Base-by-base conservation (phyloP, 768 basidiomycete species). In the Tylopilus rubrobrunneus region DNA sequence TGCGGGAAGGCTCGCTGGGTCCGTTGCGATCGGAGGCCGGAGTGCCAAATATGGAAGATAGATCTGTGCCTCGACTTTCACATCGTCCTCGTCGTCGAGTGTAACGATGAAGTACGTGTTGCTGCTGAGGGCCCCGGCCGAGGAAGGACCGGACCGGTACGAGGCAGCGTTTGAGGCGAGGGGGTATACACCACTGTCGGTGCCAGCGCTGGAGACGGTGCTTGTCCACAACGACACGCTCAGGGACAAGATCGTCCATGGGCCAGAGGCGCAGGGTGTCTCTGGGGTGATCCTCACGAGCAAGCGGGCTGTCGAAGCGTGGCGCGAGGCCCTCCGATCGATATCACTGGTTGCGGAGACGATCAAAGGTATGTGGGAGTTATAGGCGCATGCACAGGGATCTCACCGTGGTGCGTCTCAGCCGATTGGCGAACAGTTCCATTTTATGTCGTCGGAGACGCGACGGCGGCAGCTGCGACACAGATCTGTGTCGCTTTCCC, bases 251-350 rank as follows among this genome's bases (percentile, higher is more conserved):
- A 25, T 25, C 25, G 5, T 25, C 25, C 25, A 25, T 25, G 80
- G 79, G 1, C 76, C 80, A 2, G 31, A 43, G 1, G 48, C 23
- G 2, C 56, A 65, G 19, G 59, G 55, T 19, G 71, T 79, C 53
- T 68, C 67, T 7, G 92, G 86, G 6, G 85, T 92, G 7, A 78
- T 94, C 45, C 62, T 94, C 21, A 96, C 92, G 4, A 92, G 90
- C 62, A 84, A 81, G 29, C 75, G 93, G 27, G 82, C 86, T 0
- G 84, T 84, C 56, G 87, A 91, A 45, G 88, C 87, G 0, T 90
- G 88, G 82, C 73, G 67, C 37, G 64, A 62, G 6, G 84, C 77
- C 29, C 68, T 49, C 53, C 67, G 34, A 45, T 51, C 53, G 25
- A 25, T 25, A 25, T 25, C 25, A 5, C 25, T 25, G 25, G 25